Base-by-base conservation (phyloP, 2,329 filamentous ascomycete genomes). In the Colletotrichum orbiculare region DNA sequence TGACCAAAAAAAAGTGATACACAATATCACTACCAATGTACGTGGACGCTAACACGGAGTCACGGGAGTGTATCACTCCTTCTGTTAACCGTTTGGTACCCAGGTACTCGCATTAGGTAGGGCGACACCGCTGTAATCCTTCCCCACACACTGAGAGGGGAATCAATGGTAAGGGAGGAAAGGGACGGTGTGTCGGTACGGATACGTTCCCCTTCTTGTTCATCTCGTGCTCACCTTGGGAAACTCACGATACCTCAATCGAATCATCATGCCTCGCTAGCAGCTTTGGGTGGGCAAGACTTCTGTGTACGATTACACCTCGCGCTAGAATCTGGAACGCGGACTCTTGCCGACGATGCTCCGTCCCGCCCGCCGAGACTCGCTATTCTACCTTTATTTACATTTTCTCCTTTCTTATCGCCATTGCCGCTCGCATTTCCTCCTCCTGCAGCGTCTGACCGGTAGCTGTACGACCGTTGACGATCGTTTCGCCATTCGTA, bases 341-440 rank as follows among this genome's bases (percentile, higher is more conserved):
- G 54, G 54, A 64, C n/a, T 43, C 17, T 64, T 54, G 45, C 61
- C 57, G 61, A 55, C 33, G 25, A 54, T 13, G 12, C 55, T 46
- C 42, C 54, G 46, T 64, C 13, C n/a, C 33, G 10, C 42, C 35
- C 47, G 34, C 39, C 12, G 17, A 58, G 10, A 46, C 8, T 25
- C 25, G 25, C 25, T 4, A 25, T 25, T 25, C 4, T 25, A 25
- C n/a, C n/a, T n/a, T 35, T n/a, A 17, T 41, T 61, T 15, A 17
- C 46, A 10, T 15, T n/a, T 52, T 8, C 52, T 13, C 39, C 52
- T 34, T 35, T 48, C 25, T 41, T 17, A 56, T 56, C 52, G 15
- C 37, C 25, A 25, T 25, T 25, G 25, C 25, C 25, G 25, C 25
- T 25, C 25, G 25, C 25, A 25, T 25, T 4, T 5, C 25, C 34